Evolutionary conservation across 441 rosid genomes (phyloP).

Genomic region (Syzygium syzygioides): DNA sequence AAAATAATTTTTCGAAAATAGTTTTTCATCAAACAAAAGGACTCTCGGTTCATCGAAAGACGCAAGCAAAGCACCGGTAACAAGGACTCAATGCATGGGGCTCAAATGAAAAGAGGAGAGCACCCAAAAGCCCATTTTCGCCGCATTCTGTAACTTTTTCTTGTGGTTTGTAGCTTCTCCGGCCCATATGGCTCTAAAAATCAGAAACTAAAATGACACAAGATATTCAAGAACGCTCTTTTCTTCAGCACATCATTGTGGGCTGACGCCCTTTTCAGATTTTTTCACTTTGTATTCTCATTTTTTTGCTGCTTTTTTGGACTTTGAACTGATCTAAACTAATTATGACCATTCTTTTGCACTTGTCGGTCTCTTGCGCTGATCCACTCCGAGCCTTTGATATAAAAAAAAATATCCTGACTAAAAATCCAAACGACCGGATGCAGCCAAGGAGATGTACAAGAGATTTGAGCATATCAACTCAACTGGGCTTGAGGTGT

Average conservation of each 20-base stretch:
- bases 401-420: neutral
- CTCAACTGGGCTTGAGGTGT: neutral
- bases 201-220: neutral
- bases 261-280: neutral
- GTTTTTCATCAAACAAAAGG: neutral
- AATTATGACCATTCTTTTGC: neutral
- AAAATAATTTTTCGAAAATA: neutral
- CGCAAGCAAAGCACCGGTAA: neutral
- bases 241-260: neutral
- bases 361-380: neutral
- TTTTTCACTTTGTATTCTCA: neutral
- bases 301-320: neutral
- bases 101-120: neutral
- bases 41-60: neutral
- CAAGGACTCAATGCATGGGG: neutral
- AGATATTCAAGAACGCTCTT: neutral
- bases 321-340: neutral
- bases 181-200: neutral
- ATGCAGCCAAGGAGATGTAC: neutral
- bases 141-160: neutral
- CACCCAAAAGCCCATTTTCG: neutral
- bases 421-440: too few species aligned
- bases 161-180: neutral
- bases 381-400: neutral
- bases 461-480: neutral